These are phyloP conservation scores for Spinellus fusiger DNA, from an alignment of 192 early-diverging fungal species.

Conservation along the genomic window DNA sequence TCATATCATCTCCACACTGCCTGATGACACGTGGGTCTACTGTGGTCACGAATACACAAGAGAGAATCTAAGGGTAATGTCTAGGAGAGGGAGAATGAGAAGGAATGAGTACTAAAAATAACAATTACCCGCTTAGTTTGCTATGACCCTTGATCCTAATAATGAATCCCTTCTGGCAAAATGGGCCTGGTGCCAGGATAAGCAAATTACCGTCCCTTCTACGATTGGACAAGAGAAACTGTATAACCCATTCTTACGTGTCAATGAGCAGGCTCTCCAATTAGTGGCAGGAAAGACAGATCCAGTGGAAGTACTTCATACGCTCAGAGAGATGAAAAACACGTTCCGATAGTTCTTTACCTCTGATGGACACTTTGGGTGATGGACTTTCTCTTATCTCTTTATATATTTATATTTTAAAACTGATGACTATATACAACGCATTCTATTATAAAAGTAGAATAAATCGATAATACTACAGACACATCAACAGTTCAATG, in stretches of 20 bases:
- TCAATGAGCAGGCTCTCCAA: conserved; percentile 57
- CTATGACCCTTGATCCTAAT: conserved; percentile 64
- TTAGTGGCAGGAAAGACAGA: conserved; percentile 51
- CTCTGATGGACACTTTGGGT: no score
- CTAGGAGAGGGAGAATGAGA: conserved; percentile 14
- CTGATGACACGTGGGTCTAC: conserved; percentile 57
- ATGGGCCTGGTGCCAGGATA: conserved; percentile 51
- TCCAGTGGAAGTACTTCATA: conserved; percentile 72
- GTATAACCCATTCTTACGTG: conserved; percentile 89
- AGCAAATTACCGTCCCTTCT: conserved; percentile 64
- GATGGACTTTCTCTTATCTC: no score
- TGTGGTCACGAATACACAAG: conserved; percentile 56
- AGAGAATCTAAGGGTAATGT: conserved; percentile 42
- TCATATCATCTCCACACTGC: conserved; percentile 46
- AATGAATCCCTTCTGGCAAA: conserved; percentile 64
- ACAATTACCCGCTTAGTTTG: conserved; percentile 53
- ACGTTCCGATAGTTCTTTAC: conserved; percentile 1
- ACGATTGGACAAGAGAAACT: conserved; percentile 81
- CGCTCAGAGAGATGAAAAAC: conserved; percentile 79
- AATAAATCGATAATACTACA: no score
- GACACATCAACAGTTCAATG: no score
- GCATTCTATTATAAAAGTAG: no score
- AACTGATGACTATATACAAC: no score
- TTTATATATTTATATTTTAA: no score
- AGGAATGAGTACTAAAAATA: conserved; percentile 12